Percentiles rank a stretch among this genome's conserved stretches.
Evolutionary conservation across 768 basidiomycete genomes (phyloP).

Genomic region (Hygrocybe punicea): DNA sequence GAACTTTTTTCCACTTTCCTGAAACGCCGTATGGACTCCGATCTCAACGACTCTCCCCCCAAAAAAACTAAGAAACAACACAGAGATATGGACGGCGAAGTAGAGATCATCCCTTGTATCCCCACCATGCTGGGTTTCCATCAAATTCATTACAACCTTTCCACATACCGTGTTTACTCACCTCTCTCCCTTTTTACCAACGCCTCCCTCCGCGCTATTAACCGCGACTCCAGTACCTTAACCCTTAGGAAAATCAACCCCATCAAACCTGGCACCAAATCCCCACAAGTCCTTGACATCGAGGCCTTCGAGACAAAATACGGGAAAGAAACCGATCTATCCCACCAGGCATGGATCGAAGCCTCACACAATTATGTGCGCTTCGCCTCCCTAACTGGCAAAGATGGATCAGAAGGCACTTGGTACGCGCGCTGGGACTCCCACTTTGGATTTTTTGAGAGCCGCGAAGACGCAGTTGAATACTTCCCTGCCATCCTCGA

Average conservation of each 20-base stretch:
- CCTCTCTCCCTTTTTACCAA: constrained; percentile 4
- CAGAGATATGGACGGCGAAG: background rate
- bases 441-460: too few species aligned
- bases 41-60: background rate
- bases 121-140: background rate
- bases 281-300: background rate
- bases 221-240: background rate
- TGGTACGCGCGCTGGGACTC: too few species aligned
- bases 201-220: background rate
- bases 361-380: too few species aligned
- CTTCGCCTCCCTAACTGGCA: too few species aligned
- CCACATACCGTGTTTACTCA: background rate
- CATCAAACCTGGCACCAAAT: background rate
- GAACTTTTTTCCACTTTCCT: background rate
- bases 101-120: background rate
- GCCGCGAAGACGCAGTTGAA: too few species aligned
- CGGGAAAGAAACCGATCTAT: too few species aligned
- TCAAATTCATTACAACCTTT: background rate
- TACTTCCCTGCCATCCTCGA: too few species aligned
- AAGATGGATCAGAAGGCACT: too few species aligned
- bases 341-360: too few species aligned
- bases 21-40: background rate
- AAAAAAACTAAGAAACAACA: background rate
- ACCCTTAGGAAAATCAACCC: background rate
- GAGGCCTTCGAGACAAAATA: too few species aligned